Evolutionary conservation across 2,329 filamentous ascomycete genomes (phyloP).

Genomic region (Beauveria bassiana): DNA sequence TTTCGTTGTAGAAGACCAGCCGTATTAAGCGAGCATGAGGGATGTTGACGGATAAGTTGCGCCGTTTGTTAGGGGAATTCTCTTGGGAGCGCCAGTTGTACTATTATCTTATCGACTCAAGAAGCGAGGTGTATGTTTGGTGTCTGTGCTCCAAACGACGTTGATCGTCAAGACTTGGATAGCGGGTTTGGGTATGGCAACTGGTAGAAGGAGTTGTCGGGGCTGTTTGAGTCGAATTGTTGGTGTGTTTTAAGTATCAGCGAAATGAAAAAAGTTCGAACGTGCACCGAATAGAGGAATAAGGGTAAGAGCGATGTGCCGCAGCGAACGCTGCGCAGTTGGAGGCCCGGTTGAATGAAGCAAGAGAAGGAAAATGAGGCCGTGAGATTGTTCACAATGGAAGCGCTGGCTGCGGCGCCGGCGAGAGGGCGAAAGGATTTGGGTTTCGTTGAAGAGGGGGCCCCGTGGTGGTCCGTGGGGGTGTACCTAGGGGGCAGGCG

Average conservation of each 20-base stretch:
- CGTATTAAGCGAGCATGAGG: background rate
- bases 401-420: conserved; percentile 1
- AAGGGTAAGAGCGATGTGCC: background rate
- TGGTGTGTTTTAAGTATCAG: background rate
- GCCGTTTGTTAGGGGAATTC: background rate
- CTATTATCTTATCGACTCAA: background rate
- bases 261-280: background rate
- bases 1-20: background rate
- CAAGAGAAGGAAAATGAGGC: background rate
- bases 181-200: background rate
- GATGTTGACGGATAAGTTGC: background rate
- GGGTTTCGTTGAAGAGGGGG: background rate
- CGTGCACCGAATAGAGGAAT: background rate
- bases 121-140: background rate
- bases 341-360: background rate
- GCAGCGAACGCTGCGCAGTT: background rate
- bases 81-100: background rate
- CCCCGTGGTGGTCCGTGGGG: background rate
- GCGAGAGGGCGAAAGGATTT: conserved; percentile 2
- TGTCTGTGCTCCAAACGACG: background rate
- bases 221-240: background rate
- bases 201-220: background rate
- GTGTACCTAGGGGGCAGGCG: background rate
- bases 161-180: background rate
- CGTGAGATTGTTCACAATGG: conserved; percentile 6